phyloP scores from a whole-genome alignment of 192 early-diverging fungal genomes.

The Coemansia sp. region DNA sequence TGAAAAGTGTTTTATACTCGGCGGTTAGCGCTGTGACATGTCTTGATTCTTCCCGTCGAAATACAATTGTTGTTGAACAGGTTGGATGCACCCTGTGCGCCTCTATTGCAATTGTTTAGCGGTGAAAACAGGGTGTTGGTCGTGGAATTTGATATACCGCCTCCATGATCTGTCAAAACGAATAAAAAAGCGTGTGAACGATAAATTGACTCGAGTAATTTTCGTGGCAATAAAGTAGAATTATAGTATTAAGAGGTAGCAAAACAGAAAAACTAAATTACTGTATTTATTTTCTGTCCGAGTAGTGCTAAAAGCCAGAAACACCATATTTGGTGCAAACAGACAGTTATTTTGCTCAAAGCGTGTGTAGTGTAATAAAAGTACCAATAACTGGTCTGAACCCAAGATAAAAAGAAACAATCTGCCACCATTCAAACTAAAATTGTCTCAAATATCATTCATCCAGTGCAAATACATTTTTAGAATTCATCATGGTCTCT shows the following conservation, averaged over 20 bases:
- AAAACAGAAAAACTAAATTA: no score
- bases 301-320: no score
- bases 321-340: no score
- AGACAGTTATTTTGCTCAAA: no score
- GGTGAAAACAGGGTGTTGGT: not conserved
- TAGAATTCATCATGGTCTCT: conserved; percentile 31
- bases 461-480: not conserved
- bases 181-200: not conserved
- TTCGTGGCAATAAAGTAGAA: no score
- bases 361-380: no score
- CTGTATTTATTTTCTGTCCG: no score
- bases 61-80: not conserved
- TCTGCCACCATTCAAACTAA: not conserved
- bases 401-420: not conserved
- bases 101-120: not conserved
- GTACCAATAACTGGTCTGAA: no score
- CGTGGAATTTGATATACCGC: not conserved
- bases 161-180: not conserved
- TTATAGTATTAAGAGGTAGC: no score
- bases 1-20: not conserved
- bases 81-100: not conserved
- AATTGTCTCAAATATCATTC: not conserved
- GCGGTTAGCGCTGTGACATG: not conserved
- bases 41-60: not conserved
- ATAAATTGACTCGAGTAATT: not conserved